Evolutionary conservation across 192 early-diverging fungal species (phyloP).

Genomic region (Radiomyces spectabilis): DNA sequence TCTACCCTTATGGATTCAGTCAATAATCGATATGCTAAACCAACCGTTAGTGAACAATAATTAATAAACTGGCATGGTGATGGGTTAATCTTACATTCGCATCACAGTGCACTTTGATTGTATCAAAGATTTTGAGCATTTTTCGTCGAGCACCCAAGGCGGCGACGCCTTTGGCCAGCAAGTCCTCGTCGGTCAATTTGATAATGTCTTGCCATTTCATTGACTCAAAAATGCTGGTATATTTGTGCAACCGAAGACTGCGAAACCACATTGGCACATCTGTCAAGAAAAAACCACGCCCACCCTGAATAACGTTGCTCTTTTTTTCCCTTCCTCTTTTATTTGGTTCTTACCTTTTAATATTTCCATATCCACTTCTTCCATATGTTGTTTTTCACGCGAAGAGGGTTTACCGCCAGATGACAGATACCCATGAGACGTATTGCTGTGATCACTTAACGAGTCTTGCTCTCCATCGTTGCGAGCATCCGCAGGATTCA

Average conservation of each 20-base stretch:
- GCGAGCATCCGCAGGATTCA: conserved; percentile 14
- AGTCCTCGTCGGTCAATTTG: conserved; percentile 69
- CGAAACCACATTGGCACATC: conserved; percentile 96
- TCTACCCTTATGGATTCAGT: neutral
- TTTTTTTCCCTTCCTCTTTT: neutral
- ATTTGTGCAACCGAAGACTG: conserved; percentile 91
- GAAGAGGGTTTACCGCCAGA: neutral
- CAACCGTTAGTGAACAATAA: neutral
- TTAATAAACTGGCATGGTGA: neutral
- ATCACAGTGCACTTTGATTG: conserved; percentile 37
- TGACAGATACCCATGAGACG: too few relatives aligned
- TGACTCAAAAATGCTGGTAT: conserved; percentile 78
- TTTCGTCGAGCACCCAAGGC: conserved; percentile 93
- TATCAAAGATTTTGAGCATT: conserved; percentile 93
- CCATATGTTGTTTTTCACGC: conserved; percentile 63
- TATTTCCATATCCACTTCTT: conserved; percentile 62
- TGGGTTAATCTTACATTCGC: conserved; percentile 15
- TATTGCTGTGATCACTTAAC: conserved; percentile 25
- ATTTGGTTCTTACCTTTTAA: conserved; percentile 51
- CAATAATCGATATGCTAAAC: conserved; percentile 6
- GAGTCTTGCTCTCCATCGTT: conserved; percentile 10
- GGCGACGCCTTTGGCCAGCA: conserved; percentile 78
- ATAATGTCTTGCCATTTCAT: conserved; percentile 89
- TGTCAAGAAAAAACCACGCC: conserved; percentile 4
- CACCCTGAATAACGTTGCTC: too few relatives aligned